Evolutionary conservation across 192 early-diverging fungal genomes (phyloP), one percentile per base, ranked within the genome.

Genomic region (Mortierella antarctica): DNA sequence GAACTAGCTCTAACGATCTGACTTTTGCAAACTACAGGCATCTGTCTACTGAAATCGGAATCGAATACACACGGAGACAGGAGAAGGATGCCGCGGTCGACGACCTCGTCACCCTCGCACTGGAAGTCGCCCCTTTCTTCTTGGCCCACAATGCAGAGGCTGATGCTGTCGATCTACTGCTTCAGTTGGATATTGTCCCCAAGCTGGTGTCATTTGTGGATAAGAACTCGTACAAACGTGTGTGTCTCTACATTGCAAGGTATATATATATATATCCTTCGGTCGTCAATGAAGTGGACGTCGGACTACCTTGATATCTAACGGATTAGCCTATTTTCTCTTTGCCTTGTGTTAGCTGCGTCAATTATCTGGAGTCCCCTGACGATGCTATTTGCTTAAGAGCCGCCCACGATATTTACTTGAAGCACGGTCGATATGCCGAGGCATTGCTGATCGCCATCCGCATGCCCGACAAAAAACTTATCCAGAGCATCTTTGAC

Each of bases 81-180:
- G 95, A 95, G 48, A 84, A 82, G 13, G 93, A 92, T 3, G 71
- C 79, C 45, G 31, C 83, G 2, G 91, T 89, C 5, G 91, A 94
- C 8, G 87, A 93, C 53, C 84, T 98, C 49, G 62, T 94, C 44
- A 80, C 83, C 13, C 84, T 95, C 68, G 96, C 96, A 5, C 65
- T 94, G 65, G 91, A 96, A 57, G 90, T 98, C 44, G 94, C 97
- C 18, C 95, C 96, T 23, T 99, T 98, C 84, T 96, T 96, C 73
- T 85, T 99, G 84, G 90, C 95, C 72, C 96, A 99, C 84, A 98
- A 98, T 68, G 97, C 96, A 7, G 98, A 99, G 82, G 96, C 96
- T 2, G 98, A 99, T 86, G 97, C 98, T 7, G 95, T 98, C 70
- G 98, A 99, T 86, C 86, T 99, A 68, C 86, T 99, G 62, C 70